phyloP scores from a whole-genome alignment of 208 protist genomes.

The Crithidia brevicula region DNA sequence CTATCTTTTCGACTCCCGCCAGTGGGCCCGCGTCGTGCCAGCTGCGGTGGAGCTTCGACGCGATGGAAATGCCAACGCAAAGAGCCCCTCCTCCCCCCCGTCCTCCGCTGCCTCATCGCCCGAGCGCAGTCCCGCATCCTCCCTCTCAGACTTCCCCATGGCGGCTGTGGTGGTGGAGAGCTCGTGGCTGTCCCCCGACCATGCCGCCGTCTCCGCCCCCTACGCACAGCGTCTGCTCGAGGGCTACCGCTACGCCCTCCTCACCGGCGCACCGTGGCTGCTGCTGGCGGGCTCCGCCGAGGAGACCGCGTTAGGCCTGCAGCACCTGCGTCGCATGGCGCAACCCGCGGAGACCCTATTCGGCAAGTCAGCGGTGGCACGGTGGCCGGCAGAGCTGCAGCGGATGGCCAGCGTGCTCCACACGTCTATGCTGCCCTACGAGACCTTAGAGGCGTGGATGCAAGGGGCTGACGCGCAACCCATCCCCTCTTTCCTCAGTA shows the following conservation, averaged over 20 bases:
- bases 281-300: conserved; percentile 37
- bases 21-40: not conserved
- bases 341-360: conserved; percentile 25
- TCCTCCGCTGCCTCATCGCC: too few relatives aligned
- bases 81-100: too few relatives aligned
- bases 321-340: conserved; percentile 26
- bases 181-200: conserved; percentile 30
- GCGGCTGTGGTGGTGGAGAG: conserved; percentile 45
- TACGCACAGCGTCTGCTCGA: conserved; percentile 52
- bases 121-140: too few relatives aligned
- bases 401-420: conserved; percentile 7
- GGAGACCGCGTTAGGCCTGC: conserved; percentile 33
- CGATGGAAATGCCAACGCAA: too few relatives aligned
- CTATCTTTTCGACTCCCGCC: not conserved
- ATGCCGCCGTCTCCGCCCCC: conserved; percentile 20
- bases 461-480: conserved; percentile 9
- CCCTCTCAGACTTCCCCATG: conserved; percentile 15
- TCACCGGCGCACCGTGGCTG: conserved; percentile 71
- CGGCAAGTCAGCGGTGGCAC: not conserved
- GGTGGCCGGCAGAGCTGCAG: conserved; percentile 11
- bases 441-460: conserved; percentile 25
- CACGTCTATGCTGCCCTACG: conserved; percentile 22
- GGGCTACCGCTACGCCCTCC: conserved; percentile 53
- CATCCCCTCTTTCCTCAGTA: conserved; percentile 4
- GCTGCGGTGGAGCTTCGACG: too few relatives aligned